These are phyloP conservation scores for Suhomyces taliae DNA, from an alignment of 1,139 yeast species.

Conservation along the genomic window DNA sequence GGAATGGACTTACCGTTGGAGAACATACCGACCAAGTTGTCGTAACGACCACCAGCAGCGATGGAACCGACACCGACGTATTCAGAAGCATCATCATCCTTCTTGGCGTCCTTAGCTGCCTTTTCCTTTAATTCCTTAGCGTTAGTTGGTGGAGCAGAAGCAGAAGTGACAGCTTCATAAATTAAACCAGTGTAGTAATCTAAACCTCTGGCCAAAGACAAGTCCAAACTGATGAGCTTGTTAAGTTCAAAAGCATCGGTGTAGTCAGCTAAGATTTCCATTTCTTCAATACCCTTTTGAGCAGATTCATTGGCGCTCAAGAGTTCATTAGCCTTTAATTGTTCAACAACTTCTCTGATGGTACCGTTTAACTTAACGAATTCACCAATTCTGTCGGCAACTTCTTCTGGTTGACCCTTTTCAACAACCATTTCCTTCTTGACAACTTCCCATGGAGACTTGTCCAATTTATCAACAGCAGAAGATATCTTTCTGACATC, in stretches of 20 bases:
- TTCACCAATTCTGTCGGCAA: conserved; percentile 89
- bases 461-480: conserved; percentile 95
- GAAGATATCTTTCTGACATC: conserved; percentile 92
- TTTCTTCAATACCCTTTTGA: conserved; percentile 76
- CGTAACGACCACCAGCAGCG: conserved; percentile 99
- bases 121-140: conserved; percentile 65
- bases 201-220: conserved; percentile 94
- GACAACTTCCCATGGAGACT: conserved; percentile 92
- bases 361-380: conserved; percentile 84
- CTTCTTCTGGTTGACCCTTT: conserved; percentile 84
- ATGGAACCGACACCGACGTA: conserved; percentile 98
- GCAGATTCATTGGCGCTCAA: conserved; percentile 70
- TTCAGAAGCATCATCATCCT: conserved; percentile 83
- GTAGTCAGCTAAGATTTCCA: conserved; percentile 71
- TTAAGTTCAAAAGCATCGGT: conserved; percentile 76
- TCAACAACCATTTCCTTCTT: conserved; percentile 89
- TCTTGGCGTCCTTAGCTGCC: conserved; percentile 37
- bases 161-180: conserved; percentile 92
- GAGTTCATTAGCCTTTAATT: conserved; percentile 55
- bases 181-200: conserved; percentile 97
- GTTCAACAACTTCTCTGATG: conserved; percentile 62
- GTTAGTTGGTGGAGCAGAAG: conserved; percentile 89
- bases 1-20: conserved; percentile 92
- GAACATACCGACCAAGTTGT: conserved; percentile 94
- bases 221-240: conserved; percentile 71